Base-by-base conservation (phyloP, 148 eudicot species). In the Dianthus caryophyllus region DNA sequence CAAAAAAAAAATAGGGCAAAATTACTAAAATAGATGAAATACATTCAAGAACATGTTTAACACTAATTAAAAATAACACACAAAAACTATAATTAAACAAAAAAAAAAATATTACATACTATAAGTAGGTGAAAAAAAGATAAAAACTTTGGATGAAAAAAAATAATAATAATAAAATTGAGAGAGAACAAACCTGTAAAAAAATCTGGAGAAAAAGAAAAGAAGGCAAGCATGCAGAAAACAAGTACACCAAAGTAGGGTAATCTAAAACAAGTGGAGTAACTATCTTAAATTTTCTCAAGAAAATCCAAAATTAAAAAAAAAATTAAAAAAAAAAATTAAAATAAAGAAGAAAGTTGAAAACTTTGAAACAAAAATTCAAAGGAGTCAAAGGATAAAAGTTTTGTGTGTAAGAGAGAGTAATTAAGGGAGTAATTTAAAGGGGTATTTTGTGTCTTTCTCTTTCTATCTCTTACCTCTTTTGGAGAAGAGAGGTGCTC, bases 381-480 rank as follows among this genome's bases (percentile, higher is more conserved):
- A 15, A 17, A 41, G 24, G 17, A 50, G 29, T 61, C 36, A 61
- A 38, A 60, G n/a, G n/a, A n/a, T n/a, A n/a, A n/a, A n/a, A n/a
- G n/a, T n/a, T n/a, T n/a, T n/a, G n/a, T n/a, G n/a, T n/a, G n/a
- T n/a, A n/a, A n/a, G n/a, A n/a, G n/a, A n/a, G n/a, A n/a, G n/a
- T n/a, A n/a, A n/a, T n/a, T n/a, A n/a, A n/a, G n/a, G n/a, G n/a
- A 44, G 1, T 9, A 44, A 6, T 1, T 1, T 7, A 29, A 1
- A 56, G 17, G 41, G 62, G 62, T 29, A 58, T 5, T 4, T 25
- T 5, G 13, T 20, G 65, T 39, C 29, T 20, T 61, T 61, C 29
- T 59, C 64, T 59, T 25, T 59, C 64, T 59, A 59, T 59, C 15
- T 59, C 46, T 33, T 8, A 36, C 41, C 14, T 57, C 14, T 55